Base-by-base conservation (phyloP, 208 protist species). In the Acanthamoeba lenticulata region DNA sequence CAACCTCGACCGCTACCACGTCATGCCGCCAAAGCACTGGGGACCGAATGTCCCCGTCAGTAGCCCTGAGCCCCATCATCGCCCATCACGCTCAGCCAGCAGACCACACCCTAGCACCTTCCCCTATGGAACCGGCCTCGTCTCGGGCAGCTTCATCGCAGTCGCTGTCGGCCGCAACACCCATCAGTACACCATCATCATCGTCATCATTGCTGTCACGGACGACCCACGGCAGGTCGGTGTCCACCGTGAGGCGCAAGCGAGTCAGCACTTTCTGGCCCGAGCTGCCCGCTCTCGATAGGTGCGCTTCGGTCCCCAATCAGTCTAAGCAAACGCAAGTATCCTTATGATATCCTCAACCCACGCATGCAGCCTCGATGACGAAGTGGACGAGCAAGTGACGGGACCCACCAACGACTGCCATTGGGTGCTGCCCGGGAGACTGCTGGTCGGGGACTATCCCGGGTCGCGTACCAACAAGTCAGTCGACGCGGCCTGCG, bases 391-490 rank as follows among this genome's bases (percentile, higher is more conserved):
- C 6, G 72, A 81, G 72, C 72, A 81, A 38, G 21, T 81, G 5
- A 81, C 72, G 24, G 72, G 72, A 29, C 72, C 34, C 40, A 81
- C 72, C 24, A 6, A 7, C 9, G 72, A 81, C 19, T 81, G 72
- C 42, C 72, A 81, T 29, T 81, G 72, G 72, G 72, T 81, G 17
- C 72, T 81, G 34, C 72, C 72, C 36, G 72, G 72, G 2, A 7
- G 42, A 34, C 36, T 81, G 72, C 72, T 81, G 7, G 47, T 81
- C n/a, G 72, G 72, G 5, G 72, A 81, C 2, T 81, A 81, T 81
- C 72, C 72, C 6, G 72, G 72, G 5, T 81, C 72, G 2, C 72
- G 72, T 5, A 81, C 72, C 72, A 81, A 81, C 40, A 81, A 9
- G 72, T 15, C 72, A 5, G 29, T 47, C 38, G 72, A 81, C 42